A percentile compares a stretch with the other conserved stretches of the same genome.
Evolutionary conservation across 768 basidiomycete genomes (phyloP).

Genomic region (Steccherinum ochraceum): DNA sequence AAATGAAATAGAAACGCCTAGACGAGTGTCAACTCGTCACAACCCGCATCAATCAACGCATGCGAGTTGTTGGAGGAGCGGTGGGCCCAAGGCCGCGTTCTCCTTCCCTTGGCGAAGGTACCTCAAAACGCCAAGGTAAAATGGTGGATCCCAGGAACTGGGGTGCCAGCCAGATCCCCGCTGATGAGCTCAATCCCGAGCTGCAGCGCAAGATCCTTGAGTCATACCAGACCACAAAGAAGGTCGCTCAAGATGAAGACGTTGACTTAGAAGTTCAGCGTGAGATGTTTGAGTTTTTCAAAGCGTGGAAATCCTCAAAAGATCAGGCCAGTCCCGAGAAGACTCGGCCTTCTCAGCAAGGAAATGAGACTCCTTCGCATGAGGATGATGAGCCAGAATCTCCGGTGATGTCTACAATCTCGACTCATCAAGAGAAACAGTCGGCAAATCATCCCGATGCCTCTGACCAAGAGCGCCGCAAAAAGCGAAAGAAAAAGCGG

Average conservation of each 20-base stretch:
- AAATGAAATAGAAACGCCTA: no score
- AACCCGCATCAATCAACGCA: background rate
- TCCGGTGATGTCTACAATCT: no score
- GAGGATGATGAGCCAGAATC: no score
- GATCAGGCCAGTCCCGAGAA: no score
- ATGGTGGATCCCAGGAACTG: slow-evolving; percentile 15
- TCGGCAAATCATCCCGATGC: no score
- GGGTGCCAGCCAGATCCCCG: slow-evolving; percentile 11
- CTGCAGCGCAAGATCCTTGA: slow-evolving; percentile 5
- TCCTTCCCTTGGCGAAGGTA: slow-evolving; percentile 10
- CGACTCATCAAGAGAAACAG: no score
- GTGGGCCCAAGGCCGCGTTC: background rate
- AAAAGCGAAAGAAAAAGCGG: background rate
- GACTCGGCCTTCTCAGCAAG: no score
- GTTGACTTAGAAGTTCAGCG: background rate
- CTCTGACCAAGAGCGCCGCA: background rate
- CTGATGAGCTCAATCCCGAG: slow-evolving; percentile 11
- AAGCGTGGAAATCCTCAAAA: background rate
- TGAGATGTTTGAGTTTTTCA: background rate
- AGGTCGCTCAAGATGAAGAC: background rate
- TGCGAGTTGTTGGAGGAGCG: background rate
- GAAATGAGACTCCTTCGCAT: no score
- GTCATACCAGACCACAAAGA: background rate
- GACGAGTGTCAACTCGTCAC: background rate
- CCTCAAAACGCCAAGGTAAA: slow-evolving; percentile 13